These are phyloP conservation scores for Geoglossum cookeanum DNA, from an alignment of 2,329 filamentous ascomycete genomes.

Conservation along the genomic window DNA sequence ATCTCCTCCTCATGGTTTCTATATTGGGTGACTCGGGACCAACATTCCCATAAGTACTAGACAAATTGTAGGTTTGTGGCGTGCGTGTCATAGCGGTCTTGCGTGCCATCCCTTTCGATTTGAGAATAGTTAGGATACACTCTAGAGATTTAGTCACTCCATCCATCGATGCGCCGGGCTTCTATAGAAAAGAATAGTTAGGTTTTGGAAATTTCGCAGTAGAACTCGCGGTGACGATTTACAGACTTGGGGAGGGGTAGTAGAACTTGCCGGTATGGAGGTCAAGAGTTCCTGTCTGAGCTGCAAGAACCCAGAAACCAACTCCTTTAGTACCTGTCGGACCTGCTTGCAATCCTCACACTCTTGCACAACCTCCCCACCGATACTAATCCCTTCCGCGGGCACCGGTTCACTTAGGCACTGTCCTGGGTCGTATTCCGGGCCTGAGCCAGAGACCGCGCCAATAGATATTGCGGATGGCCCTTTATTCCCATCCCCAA, in stretches of 20 bases:
- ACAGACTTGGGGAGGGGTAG: no score
- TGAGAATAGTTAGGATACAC: neutral
- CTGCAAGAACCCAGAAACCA: neutral
- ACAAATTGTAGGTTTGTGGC: neutral
- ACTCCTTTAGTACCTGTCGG: neutral
- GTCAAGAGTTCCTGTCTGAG: neutral
- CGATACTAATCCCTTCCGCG: neutral
- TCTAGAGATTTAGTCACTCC: neutral
- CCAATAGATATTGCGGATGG: neutral
- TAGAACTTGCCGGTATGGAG: neutral
- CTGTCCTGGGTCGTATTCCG: neutral
- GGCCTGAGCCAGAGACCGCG: no score
- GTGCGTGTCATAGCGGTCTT: neutral
- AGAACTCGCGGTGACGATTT: no score
- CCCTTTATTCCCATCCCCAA: neutral
- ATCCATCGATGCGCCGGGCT: neutral
- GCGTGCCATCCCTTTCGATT: neutral
- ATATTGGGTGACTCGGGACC: neutral
- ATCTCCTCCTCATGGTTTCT: neutral
- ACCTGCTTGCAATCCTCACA: neutral
- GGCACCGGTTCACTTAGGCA: neutral
- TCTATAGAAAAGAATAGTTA: neutral
- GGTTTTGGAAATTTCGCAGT: no score
- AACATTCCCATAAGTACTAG: neutral
- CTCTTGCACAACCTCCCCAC: neutral